A percentile compares a stretch with the other conserved stretches of the same genome.
Conservation (phyloP, 2,329 filamentous ascomycete genomes). For the Epichloe sibirici region DNA sequence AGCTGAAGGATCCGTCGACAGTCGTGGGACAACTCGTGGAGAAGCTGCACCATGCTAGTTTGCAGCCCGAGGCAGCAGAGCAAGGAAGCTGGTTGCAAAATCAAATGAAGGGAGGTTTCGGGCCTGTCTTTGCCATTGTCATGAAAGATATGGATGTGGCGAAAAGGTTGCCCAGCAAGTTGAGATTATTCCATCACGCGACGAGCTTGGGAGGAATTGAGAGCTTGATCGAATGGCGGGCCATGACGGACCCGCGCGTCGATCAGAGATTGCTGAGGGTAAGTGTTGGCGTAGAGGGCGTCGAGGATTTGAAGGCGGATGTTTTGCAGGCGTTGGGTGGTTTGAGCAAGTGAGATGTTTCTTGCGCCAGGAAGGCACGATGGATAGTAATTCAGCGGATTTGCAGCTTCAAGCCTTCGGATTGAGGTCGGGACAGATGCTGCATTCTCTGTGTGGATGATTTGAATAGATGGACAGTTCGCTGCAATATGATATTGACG, state of each 20-base stretch:
- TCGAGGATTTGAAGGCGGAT: slow-evolving; percentile 74
- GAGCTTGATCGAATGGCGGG: slow-evolving; percentile 91
- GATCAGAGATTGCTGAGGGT: slow-evolving; percentile 64
- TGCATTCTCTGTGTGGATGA: too few species aligned
- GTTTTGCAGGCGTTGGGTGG: slow-evolving; percentile 53
- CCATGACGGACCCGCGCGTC: slow-evolving; percentile 68
- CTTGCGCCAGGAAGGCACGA: neutral
- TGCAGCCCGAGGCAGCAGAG: slow-evolving; percentile 52
- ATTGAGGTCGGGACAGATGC: too few species aligned
- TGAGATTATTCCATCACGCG: slow-evolving; percentile 82
- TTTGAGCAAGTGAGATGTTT: slow-evolving; percentile 20
- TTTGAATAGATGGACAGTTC: too few species aligned
- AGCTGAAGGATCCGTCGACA: slow-evolving; percentile 27
- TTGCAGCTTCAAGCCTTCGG: too few species aligned
- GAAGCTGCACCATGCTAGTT: slow-evolving; percentile 61
- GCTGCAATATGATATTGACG: too few species aligned
- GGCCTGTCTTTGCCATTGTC: slow-evolving; percentile 72
- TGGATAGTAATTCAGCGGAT: too few species aligned
- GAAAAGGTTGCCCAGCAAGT: slow-evolving; percentile 58
- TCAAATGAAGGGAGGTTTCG: slow-evolving; percentile 89
- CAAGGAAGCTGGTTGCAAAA: slow-evolving; percentile 58
- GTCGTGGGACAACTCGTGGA: slow-evolving; percentile 42
- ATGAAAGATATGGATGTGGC: slow-evolving; percentile 51
- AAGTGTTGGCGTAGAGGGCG: slow-evolving; percentile 76
- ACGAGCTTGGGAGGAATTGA: slow-evolving; percentile 91